A percentile compares a stretch with the other conserved stretches of the same genome.
Conservation (phyloP, 1,139 yeast genomes). For the Candida frijolesensis region DNA sequence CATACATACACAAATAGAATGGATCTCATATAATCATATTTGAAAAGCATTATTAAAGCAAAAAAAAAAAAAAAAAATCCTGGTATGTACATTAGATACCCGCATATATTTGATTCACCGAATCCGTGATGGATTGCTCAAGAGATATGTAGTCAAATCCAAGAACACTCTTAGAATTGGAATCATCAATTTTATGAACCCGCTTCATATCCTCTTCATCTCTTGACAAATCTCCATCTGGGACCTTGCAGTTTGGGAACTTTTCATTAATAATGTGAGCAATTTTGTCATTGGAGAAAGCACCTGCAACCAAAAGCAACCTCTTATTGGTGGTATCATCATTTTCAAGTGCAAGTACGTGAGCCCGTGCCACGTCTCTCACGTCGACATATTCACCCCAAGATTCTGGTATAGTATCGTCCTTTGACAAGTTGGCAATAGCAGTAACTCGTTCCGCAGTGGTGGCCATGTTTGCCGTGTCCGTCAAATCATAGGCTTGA, state of each 20-base stretch:
- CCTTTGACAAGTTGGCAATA: conserved; percentile 21
- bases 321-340: conserved; percentile 26
- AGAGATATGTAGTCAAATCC: conserved; percentile 37
- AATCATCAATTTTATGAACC: conserved; percentile 22
- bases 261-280: conserved; percentile 27
- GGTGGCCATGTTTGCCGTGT: conserved; percentile 24
- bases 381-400: conserved; percentile 44
- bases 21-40: no score
- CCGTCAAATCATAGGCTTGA: conserved; percentile 35
- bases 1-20: no score
- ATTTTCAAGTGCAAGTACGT: conserved; percentile 42
- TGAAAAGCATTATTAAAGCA: no score
- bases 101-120: conserved; percentile 37
- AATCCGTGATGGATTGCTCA: conserved; percentile 36
- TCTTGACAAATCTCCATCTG: conserved; percentile 12
- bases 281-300: conserved; percentile 22
- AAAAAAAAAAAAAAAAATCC: no score
- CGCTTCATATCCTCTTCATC: conserved; percentile 3
- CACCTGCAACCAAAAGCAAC: conserved; percentile 32
- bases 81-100: conserved; percentile 27
- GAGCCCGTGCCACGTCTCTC: conserved; percentile 56
- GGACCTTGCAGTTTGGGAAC: conserved; percentile 17
- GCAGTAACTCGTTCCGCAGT: conserved; percentile 35
- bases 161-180: conserved; percentile 28
- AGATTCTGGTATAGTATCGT: conserved; percentile 17